Evolutionary conservation across 768 basidiomycete species (phyloP), one percentile per base, ranked within the genome.

Genomic region (Cystobasidium ongulense): DNA sequence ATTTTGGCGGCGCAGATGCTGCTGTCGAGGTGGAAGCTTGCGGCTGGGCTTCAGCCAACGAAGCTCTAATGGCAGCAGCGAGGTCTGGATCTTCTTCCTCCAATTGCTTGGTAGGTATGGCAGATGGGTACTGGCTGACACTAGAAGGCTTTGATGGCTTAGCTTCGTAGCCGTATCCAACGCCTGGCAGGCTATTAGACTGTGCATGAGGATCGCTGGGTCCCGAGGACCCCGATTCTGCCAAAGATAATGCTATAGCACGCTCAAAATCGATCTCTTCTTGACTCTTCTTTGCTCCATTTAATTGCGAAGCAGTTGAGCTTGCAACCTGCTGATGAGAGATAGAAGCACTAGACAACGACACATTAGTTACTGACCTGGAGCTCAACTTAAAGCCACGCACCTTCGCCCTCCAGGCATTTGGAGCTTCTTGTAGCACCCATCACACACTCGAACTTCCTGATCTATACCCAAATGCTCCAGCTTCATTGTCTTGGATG

Each of bases 401-500:
- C 85, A 27, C 62, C 73, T n/a, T 81, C 83, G 79, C 11, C 64
- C 64, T 8, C 63, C 74, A 21, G 63, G 74, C 17, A 74, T 76
- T 21, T 76, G 76, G 0, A 92, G 81, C 81, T 93, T 95, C n/a
- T 84, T 84, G 80, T 88, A 85, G 79, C 96, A 99, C 1, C 87
- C 84, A 75, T 99, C 95, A 73, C 96, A 98, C 0, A 98, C 95
- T 43, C 96, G 85, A 5, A 99, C 96, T 41, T 90, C 88, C 78
- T 96, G 89, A 0, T 87, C 84, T 76, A 99, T 93, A 13, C 96
- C 96, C 78, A 91, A 95, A 80, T 93, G 90, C 2, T 96, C 95
- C 27, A 98, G 84, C 0, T 91, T 84, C 81, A 91, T 86, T 1
- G 85, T 83, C 81, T 92, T 90, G 38, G 90, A 88, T 0, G 92